Evolutionary conservation across 2,329 filamentous ascomycete species (phyloP), one percentile per base, ranked within the genome.

Genomic region (Fusarium bulbicola): DNA sequence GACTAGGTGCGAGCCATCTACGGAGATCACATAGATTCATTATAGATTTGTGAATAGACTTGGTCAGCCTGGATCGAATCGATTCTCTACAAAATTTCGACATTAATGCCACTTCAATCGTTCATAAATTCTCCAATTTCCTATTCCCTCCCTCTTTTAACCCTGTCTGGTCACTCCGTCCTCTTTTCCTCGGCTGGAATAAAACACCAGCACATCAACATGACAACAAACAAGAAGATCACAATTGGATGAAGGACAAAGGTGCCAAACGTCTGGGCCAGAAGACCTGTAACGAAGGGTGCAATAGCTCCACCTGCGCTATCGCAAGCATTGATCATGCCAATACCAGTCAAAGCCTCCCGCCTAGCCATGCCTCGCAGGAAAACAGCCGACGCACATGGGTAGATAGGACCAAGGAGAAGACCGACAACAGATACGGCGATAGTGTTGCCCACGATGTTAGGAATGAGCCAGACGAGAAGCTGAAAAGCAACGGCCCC

Each of bases 391-490:
- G 89, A 87, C 0, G 91, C 89, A 78, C 92, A 95, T 0, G 94
- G 93, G 77, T 95, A 97, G 9, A 97, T 87, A 0, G 94, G 93
- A 0, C 94, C 94, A 1, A 97, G 84, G 36, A 96, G 81, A 13
- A 96, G 81, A 18, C 94, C 94, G 24, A 96, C 86, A 30, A 96
- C 82, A 81, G 89, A 84, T 7, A 93, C 87, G 6, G 90, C 88
- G 4, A 93, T 91, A 24, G 91, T 90, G 73, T 92, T 87, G 20
- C 91, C 91, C 37, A 93, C 84, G n/a, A 95, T 84, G 78, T 94
- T 93, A 3, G 93, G 93, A 32, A 95, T 87, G 37, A 90, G 83
- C 94, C 94, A 96, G 15, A 93, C 91, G 32, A 96, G 84, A n/a
- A 95, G 80, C 81, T 96, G 89, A 72, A 95, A 93, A 1, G 87